A percentile compares a stretch with the other conserved stretches of the same genome.
These are phyloP conservation scores for Chaetomidium leptoderma DNA, from an alignment of 495 filamentous ascomycete genomes.

Conservation along the genomic window DNA sequence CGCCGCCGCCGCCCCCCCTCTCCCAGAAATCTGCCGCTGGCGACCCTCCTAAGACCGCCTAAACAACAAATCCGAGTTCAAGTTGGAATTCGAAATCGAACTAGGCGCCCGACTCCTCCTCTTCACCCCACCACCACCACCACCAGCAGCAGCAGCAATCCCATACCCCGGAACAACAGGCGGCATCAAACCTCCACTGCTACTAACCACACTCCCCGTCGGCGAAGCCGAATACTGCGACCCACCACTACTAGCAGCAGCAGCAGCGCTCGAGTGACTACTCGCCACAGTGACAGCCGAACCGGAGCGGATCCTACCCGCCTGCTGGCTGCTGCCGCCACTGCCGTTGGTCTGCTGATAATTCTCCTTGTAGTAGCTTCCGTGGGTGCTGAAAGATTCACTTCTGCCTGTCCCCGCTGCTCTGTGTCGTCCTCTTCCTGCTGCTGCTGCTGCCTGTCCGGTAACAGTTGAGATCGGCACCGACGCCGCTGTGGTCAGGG, in stretches of 20 bases:
- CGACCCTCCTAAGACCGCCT: slow-evolving; percentile 31
- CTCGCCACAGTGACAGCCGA: slow-evolving; percentile 14
- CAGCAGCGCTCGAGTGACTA: not conserved
- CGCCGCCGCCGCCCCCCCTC: not conserved
- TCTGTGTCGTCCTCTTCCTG: not conserved
- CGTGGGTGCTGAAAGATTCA: slow-evolving; percentile 4
- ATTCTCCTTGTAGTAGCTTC: slow-evolving; percentile 14
- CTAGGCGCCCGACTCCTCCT: slow-evolving; percentile 26
- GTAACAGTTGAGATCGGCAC: slow-evolving; percentile 13
- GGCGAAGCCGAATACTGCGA: slow-evolving; percentile 20
- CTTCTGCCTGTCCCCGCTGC: not conserved
- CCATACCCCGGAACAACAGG: not conserved
- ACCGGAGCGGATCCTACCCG: slow-evolving; percentile 14
- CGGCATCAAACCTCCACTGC: slow-evolving; percentile 1
- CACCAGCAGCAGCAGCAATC: not conserved
- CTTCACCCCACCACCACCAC: not conserved
- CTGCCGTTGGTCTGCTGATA: not conserved
- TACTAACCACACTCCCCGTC: slow-evolving; percentile 14
- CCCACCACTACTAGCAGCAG: not conserved
- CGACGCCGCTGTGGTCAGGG: slow-evolving; percentile 22
- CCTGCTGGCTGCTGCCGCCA: not conserved
- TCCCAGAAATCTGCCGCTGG: not conserved
- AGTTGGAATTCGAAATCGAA: slow-evolving; percentile 12
- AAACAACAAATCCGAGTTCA: slow-evolving; percentile 18
- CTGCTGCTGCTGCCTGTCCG: not conserved